Evolutionary conservation across 768 basidiomycete genomes (phyloP).

Genomic region (Holtermannia corniformis): DNA sequence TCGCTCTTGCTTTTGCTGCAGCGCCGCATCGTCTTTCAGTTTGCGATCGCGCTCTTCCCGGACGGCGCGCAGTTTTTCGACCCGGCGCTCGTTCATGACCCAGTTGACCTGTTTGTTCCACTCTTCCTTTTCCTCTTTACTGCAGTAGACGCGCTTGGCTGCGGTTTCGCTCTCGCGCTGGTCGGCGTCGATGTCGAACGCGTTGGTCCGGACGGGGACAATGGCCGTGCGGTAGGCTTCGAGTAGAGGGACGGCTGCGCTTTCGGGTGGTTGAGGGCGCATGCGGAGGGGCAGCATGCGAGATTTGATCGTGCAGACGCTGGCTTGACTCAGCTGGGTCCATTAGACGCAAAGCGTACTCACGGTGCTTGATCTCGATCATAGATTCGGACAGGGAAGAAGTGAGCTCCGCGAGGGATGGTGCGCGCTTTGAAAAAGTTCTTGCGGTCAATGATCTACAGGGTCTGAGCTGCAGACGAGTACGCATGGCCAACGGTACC

Average conservation of each 20-base stretch:
- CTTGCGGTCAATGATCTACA: conserved; percentile 32
- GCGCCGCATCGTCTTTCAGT: conserved; percentile 13
- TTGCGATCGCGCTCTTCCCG: conserved; percentile 26
- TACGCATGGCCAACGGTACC: not conserved
- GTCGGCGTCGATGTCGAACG: conserved; percentile 22
- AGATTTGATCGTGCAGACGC: conserved; percentile 29
- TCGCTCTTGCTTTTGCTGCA: not conserved
- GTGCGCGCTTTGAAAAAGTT: conserved; percentile 27
- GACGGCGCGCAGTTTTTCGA: conserved; percentile 24
- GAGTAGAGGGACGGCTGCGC: conserved; percentile 15
- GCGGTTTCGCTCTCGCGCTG: conserved; percentile 1
- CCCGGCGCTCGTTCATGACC: conserved; percentile 33
- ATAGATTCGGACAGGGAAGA: conserved; percentile 31
- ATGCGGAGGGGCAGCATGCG: conserved; percentile 23
- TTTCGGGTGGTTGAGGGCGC: conserved; percentile 24
- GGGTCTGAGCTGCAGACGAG: not conserved
- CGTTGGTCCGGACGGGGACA: conserved; percentile 3
- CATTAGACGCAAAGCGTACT: not conserved
- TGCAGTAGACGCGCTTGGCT: not conserved
- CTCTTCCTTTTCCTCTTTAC: conserved; percentile 24
- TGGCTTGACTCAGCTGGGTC: not conserved
- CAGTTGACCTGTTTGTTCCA: conserved; percentile 35
- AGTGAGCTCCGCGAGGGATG: conserved; percentile 27
- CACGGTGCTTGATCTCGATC: conserved; percentile 20
- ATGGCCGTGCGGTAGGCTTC: conserved; percentile 29